phyloP scores from a whole-genome alignment of 257 asterid genomes.

The Coffea canephora region DNA sequence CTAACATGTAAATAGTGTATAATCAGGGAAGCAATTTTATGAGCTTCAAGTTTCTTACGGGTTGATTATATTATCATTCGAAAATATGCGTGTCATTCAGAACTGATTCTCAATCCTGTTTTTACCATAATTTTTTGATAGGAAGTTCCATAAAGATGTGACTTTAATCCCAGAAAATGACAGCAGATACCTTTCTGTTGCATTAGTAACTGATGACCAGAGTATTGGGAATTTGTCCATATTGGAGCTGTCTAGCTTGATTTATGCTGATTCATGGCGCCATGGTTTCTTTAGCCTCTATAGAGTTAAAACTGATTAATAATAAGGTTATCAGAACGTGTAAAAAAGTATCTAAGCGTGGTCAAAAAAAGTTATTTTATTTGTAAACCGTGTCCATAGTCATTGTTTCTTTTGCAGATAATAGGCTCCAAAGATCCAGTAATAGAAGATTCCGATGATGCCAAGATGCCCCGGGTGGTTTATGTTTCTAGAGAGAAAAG shows the following conservation, averaged over 20 bases:
- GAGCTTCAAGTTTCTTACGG: background rate
- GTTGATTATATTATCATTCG: background rate
- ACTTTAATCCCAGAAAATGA: too few species aligned
- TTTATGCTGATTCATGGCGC: background rate
- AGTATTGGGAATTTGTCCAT: background rate
- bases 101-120: too few species aligned
- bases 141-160: background rate
- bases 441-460: background rate
- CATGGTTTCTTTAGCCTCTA: background rate
- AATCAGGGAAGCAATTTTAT: too few species aligned
- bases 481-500: constrained; percentile 66
- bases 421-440: background rate
- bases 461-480: constrained; percentile 48
- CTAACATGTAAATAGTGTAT: too few species aligned
- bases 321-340: background rate
- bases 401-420: background rate
- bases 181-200: background rate
- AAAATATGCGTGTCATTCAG: background rate
- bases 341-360: background rate
- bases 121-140: too few species aligned
- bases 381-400: background rate
- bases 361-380: too few species aligned
- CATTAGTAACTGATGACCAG: background rate
- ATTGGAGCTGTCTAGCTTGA: background rate
- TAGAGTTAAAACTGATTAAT: background rate